Base-by-base conservation (phyloP, 352 stramenopile species). In the Phytophthora lateralis region DNA sequence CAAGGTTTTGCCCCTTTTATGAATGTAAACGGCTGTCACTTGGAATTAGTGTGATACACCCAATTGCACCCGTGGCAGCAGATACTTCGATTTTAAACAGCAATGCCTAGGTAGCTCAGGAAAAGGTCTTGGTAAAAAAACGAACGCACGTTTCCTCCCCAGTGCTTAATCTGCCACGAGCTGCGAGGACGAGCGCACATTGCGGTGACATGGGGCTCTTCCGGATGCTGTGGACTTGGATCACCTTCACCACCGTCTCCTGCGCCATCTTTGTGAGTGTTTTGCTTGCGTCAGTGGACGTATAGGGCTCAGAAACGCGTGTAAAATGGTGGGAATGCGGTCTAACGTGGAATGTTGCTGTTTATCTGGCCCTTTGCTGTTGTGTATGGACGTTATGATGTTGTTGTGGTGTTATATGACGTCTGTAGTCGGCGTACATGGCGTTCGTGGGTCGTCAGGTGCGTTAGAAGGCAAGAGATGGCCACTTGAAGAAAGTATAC, bases 221-320 rank as follows among this genome's bases (percentile, higher is more conserved):
- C 30, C 47, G 48, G 30, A 64, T 45, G 55, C 35, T 78, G 29
- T 64, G 49, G 55, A 54, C 71, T 20, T 90, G 78, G 78, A 61
- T 71, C 7, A 88, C 74, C 34, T 80, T 88, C 54, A 90, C 81
- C 4, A 78, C 72, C 9, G 57, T 89, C 47, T 91, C 79, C 8
- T 73, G 81, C 54, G 38, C 66, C 48, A 48, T 84, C 29, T 90
- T 90, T 55, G 81, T 90, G 64, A 57, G 79, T 85, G 12, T 10
- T 27, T 56, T 32, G 10, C 29, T n/a, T 26, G 5, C 15, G 11
- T 57, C 4, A 29, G 17, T 0, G 24, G 32, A 18, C 41, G n/a
- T 45, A 29, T 44, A 34, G 42, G 21, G 42, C 42, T 63, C 17
- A 9, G 26, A 39, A 30, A 21, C 5, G 15, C 27, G n/a, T n/a